phyloP scores from a whole-genome alignment of 2,329 filamentous ascomycete genomes.

The Beauveria sp. region DNA sequence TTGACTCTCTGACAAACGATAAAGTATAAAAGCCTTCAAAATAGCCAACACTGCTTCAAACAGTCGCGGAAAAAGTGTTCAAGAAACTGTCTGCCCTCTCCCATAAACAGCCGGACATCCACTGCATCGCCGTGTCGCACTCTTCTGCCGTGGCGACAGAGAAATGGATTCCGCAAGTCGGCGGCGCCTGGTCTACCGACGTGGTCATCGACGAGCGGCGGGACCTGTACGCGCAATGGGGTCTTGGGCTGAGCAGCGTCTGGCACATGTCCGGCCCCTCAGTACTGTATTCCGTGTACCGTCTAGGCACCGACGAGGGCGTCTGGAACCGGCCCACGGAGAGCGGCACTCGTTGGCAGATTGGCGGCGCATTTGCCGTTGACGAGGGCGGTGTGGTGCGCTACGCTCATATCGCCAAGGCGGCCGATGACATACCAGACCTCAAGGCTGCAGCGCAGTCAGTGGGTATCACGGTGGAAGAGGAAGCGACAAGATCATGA shows the following conservation, averaged over 20 bases:
- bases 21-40: not conserved
- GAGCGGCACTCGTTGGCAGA: slow-evolving; percentile 64
- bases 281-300: slow-evolving; percentile 47
- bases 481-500: not conserved
- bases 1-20: too few relatives aligned
- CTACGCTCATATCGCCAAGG: slow-evolving; percentile 23
- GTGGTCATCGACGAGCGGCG: slow-evolving; percentile 54
- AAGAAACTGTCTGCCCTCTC: slow-evolving; percentile 45
- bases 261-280: slow-evolving; percentile 56
- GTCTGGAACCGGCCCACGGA: slow-evolving; percentile 60
- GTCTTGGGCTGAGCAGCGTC: slow-evolving; percentile 51
- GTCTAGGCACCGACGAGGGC: slow-evolving; percentile 51
- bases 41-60: not conserved
- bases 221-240: slow-evolving; percentile 57
- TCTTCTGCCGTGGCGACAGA: slow-evolving; percentile 45
- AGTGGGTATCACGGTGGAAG: slow-evolving; percentile 15
- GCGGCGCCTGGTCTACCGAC: slow-evolving; percentile 48
- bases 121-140: slow-evolving; percentile 58
- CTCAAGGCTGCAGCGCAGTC: slow-evolving; percentile 21
- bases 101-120: slow-evolving; percentile 37
- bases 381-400: slow-evolving; percentile 23
- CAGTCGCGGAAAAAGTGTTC: slow-evolving; percentile 64
- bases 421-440: slow-evolving; percentile 26
- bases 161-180: slow-evolving; percentile 48
- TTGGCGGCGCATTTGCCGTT: slow-evolving; percentile 52